Evolutionary conservation across 2,329 filamentous ascomycete genomes (phyloP), one percentile per base, ranked within the genome.

Genomic region (Alternaria atra): DNA sequence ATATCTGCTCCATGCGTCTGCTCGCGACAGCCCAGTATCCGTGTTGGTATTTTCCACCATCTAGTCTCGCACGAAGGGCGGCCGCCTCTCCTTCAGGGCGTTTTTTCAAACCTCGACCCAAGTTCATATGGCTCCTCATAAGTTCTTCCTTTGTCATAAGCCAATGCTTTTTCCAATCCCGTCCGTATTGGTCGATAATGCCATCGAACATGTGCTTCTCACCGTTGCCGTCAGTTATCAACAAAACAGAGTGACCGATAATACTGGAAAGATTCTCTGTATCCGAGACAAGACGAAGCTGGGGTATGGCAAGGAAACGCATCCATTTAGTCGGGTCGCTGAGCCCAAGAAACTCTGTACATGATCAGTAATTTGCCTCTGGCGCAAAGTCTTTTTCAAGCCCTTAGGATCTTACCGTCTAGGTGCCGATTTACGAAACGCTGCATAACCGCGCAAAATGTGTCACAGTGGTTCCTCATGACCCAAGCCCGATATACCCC

Each of bases 161-260:
- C 42, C 42, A 55, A 39, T 47, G 30, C 13, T 23, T 55, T 32
- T 13, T n/a, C 52, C 52, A 55, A 6, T 46, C 3, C 15, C 40
- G n/a, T 32, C 30, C 52, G 32, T 29, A 55, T 37, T 54, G 52
- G 10, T 55, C 42, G 17, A 29, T 29, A 17, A 40, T 55, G 40
- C 42, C 42, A 15, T 55, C 52, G 6, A 55, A 47, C 5, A 47
- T 20, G 30, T 46, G 10, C 9, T 55, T 23, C 9, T 9, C 35
- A n/a, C 23, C n/a, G 42, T 55, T 37, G 20, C 12, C 30, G 15
- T 55, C 42, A 8, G 5, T 37, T 20, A 55, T 7, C 30, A 20
- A 1, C 10, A 47, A 23, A 25, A 32, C 29, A 3, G 42, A 55
- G 32, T 55, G 52, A 10, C 9, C 13, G 5, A 30, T 23, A 13